Base-by-base conservation (phyloP, 2,329 filamentous ascomycete species). In the Botrytis elliptica region DNA sequence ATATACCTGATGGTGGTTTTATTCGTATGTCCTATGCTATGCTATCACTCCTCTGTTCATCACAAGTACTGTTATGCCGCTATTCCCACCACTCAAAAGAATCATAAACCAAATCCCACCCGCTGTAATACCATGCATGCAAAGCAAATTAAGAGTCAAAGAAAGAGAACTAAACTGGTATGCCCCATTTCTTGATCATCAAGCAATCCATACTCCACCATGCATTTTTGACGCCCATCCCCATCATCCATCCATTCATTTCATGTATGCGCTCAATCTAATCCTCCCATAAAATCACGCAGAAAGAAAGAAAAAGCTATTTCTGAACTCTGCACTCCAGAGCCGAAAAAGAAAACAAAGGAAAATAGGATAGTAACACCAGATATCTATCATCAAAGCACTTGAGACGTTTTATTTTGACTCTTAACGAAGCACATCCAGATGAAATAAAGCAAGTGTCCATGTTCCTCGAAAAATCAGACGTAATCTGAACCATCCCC, bases 201-300 rank as follows among this genome's bases (percentile, higher is more conserved):
- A 20, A 40, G 22, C 36, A 42, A 29, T 25, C 66, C 66, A 69
- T 69, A 57, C 66, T 57, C 49, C 66, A 69, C 49, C n/a, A 69
- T 69, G 49, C 66, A 69, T 69, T 69, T 67, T 57, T 69, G n/a
- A 69, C 49, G 66, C 66, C 66, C 36, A 57, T 69, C 10, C 46
- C 33, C 20, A 63, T 46, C 33, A 67, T 20, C 25, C 46, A 67
- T 55, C 25, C 65, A 67, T 20, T 46, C 46, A 67, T 55, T 25
- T 25, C 46, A 55, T 65, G 42, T 55, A 69, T 57, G 66, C 49
- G 4, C n/a, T 57, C 10, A 36, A 69, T 69, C n/a, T 42, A 69
- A 20, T 3, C n/a, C 38, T 18, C 10, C 18, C 38, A 57, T 59
- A 69, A 68, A 68, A 57, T 18, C n/a, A 52, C n/a, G 66, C 49